Conservation (phyloP, 768 basidiomycete species). For the Clitopilus hobsonii region DNA sequence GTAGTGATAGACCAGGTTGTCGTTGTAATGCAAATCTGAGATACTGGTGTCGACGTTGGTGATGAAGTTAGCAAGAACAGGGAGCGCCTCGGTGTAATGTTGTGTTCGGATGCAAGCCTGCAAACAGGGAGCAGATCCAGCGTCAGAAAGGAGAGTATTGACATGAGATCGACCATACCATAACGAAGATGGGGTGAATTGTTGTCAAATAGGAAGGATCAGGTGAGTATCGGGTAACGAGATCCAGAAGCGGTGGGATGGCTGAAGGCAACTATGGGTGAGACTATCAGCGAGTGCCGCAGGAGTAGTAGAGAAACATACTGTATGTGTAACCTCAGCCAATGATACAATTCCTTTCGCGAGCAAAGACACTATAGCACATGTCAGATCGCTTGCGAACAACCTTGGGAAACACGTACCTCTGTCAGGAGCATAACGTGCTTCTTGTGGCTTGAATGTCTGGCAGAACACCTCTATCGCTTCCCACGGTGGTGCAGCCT, state of each 20-base stretch:
- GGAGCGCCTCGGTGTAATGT: conserved; percentile 53
- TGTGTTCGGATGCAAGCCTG: conserved; percentile 56
- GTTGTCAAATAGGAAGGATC: conserved; percentile 57
- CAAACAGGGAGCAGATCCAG: conserved; percentile 3
- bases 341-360: conserved; percentile 58
- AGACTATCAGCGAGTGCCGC: not conserved
- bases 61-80: conserved; percentile 59
- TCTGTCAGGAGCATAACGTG: conserved; percentile 64
- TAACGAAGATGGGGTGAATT: conserved; percentile 65
- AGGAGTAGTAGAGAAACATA: not conserved
- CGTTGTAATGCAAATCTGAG: conserved; percentile 71
- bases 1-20: conserved; percentile 85
- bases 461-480: conserved; percentile 56
- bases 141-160: not conserved
- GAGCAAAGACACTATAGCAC: conserved; percentile 51
- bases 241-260: conserved; percentile 51
- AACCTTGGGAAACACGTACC: conserved; percentile 30
- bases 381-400: not conserved
- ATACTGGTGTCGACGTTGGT: conserved; percentile 53
- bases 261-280: conserved; percentile 31
- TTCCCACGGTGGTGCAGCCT: conserved; percentile 35
- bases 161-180: conserved; percentile 33
- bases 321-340: conserved; percentile 52
- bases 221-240: conserved; percentile 61
- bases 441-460: conserved; percentile 57